Base-by-base conservation (phyloP, 192 early-diverging fungal species). In the Backusella liffmaniae region DNA sequence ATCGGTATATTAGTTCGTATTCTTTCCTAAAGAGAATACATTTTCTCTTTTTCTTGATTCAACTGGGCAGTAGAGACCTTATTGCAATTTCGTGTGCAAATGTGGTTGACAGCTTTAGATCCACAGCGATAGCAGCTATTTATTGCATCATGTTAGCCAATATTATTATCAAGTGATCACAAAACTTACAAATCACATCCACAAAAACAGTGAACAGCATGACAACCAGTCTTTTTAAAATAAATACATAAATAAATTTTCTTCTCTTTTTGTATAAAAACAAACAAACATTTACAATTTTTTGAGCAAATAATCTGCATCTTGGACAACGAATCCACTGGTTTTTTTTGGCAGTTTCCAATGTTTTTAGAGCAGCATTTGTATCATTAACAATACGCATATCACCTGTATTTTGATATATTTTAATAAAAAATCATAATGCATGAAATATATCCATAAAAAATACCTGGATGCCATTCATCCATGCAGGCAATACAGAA, bases 51-150 rank as follows among this genome's bases (percentile, higher is more conserved):
- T 59, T 59, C 53, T 30, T 8, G 5, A 15, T 6, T 46, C 23
- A 70, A 34, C 18, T 29, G 8, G 12, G 37, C 12, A 29, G 23
- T 39, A 0, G n/a, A 1, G 4, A 46, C 1, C 16, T 4, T 15
- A 9, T 59, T 5, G 16, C 72, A 73, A 7, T 9, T 12, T 26
- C 26, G 30, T 16, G 7, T 3, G 15, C 69, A 70, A 23, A 8
- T n/a, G 46, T 70, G 69, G 12, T 46, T 30, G 26, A 30, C 1
- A 4, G 41, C 16, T 4, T 0, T 29, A 15, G 37, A 37, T 5
- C 69, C 72, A 59, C 72, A 73, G 12, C 72, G 72, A 73, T 73
- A 73, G 21, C 72, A 73, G 35, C 72, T 73, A 21, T 56, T 16
- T 9, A 23, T 18, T 32, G 0, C 1, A 9, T 59, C 10, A 59